phyloP scores from a whole-genome alignment of 2,329 filamentous ascomycete genomes.

The Fusarium sp. region DNA sequence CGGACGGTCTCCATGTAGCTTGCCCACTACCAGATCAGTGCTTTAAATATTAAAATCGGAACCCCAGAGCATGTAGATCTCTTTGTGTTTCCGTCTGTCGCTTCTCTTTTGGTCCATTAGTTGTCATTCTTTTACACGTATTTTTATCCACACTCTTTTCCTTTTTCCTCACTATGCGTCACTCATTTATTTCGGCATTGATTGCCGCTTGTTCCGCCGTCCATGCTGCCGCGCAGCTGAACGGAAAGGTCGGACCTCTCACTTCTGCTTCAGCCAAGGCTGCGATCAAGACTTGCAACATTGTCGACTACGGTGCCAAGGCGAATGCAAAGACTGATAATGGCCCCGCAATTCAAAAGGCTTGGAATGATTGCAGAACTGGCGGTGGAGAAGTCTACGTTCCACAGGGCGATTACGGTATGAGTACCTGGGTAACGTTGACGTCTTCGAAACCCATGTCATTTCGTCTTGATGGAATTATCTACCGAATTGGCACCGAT shows the following conservation, averaged over 20 bases:
- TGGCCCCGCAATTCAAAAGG: conserved; percentile 26
- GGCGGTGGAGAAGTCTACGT: conserved; percentile 31
- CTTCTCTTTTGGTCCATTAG: background rate
- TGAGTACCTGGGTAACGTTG: conserved; percentile 28
- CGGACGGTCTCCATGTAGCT: accelerated
- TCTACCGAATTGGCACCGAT: conserved; percentile 28
- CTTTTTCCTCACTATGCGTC: background rate
- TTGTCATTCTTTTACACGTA: background rate
- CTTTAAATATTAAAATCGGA: background rate
- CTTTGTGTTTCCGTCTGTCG: background rate
- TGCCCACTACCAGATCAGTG: background rate
- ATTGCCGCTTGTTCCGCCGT: conserved; percentile 23
- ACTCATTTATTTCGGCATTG: conserved; percentile 24
- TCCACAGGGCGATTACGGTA: conserved; percentile 30
- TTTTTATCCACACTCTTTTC: background rate
- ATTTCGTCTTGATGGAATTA: conserved; percentile 29
- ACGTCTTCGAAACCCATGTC: conserved; percentile 30
- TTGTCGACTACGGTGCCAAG: conserved; percentile 28
- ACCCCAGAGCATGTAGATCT: background rate
- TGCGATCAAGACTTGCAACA: conserved; percentile 31
- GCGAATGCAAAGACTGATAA: conserved; percentile 26
- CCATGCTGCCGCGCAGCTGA: conserved; percentile 34
- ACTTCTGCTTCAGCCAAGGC: conserved; percentile 21
- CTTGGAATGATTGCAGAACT: conserved; percentile 26
- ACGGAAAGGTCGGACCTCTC: conserved; percentile 27